These are phyloP conservation scores for Euptelea pleiosperma DNA, from an alignment of 164 flowering plant species.

Conservation along the genomic window DNA sequence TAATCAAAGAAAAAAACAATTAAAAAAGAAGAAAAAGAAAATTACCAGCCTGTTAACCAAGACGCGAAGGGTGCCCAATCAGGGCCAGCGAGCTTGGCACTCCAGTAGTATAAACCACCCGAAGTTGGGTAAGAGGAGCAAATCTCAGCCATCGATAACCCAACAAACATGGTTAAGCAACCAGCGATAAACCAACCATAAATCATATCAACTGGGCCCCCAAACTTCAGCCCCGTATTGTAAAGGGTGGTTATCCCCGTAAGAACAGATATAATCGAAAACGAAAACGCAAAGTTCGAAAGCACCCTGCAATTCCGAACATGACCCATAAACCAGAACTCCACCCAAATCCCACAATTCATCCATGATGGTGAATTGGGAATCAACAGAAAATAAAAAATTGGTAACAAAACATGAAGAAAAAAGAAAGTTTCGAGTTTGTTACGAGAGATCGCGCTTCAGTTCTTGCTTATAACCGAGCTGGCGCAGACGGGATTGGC, in stretches of 20 bases:
- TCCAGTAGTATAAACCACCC: conserved; percentile 94
- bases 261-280: conserved; percentile 73
- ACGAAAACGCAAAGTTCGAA: conserved; percentile 69
- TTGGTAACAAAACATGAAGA: background rate
- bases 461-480: conserved; percentile 95
- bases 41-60: conserved; percentile 96
- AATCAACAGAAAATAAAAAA: background rate
- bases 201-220: conserved; percentile 62
- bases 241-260: conserved; percentile 79
- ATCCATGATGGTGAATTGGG: background rate
- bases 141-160: conserved; percentile 85
- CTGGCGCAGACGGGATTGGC: conserved; percentile 61
- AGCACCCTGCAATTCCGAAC: conserved; percentile 42
- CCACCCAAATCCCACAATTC: conserved; percentile 10
- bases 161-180: conserved; percentile 57
- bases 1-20: background rate
- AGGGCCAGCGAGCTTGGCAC: conserved; percentile 87
- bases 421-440: background rate
- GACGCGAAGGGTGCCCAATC: conserved; percentile 97
- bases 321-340: conserved; percentile 8
- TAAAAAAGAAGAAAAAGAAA: background rate
- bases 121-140: conserved; percentile 90
- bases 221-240: conserved; percentile 63
- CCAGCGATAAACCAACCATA: conserved; percentile 83
- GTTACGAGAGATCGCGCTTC: conserved; percentile 91